Evolutionary conservation across 2,329 filamentous ascomycete species (phyloP).

Genomic region (Chaetomium sp.): DNA sequence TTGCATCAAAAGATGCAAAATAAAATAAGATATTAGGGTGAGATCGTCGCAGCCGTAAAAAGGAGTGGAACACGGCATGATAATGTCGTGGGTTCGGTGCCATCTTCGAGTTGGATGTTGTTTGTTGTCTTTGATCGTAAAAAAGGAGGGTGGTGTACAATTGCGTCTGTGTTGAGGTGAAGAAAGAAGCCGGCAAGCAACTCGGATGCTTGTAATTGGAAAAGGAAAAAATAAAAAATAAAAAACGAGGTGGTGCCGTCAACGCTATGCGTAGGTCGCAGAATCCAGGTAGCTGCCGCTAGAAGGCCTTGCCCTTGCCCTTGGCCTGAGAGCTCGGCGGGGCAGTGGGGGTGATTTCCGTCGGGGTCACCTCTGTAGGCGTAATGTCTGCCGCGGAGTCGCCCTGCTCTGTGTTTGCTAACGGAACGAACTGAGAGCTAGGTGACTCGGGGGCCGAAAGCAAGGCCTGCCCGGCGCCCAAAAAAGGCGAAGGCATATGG

Average conservation of each 20-base stretch:
- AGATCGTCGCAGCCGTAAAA: constrained; percentile 29
- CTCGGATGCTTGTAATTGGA: constrained; percentile 22
- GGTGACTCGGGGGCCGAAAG: constrained; percentile 42
- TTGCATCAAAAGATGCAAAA: constrained; percentile 18
- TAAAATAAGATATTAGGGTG: constrained; percentile 12
- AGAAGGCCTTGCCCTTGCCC: constrained; percentile 23
- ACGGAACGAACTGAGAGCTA: constrained; percentile 29
- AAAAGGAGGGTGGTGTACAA: constrained; percentile 30
- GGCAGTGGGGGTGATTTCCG: constrained; percentile 23
- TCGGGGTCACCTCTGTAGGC: neutral
- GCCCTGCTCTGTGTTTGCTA: constrained; percentile 32
- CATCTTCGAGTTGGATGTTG: neutral
- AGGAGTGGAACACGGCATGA: constrained; percentile 30
- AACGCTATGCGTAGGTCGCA: constrained; percentile 1
- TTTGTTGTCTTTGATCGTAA: constrained; percentile 19
- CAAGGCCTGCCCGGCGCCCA: constrained; percentile 38
- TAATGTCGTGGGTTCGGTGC: constrained; percentile 21
- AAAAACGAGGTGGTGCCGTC: constrained; percentile 14
- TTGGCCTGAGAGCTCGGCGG: constrained; percentile 31
- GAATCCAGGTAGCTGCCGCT: constrained; percentile 18
- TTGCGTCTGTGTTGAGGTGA: constrained; percentile 30
- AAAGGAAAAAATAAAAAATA: constrained; percentile 21
- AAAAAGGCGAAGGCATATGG: constrained; percentile 39
- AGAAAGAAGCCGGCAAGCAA: constrained; percentile 22
- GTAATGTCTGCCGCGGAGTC: constrained; percentile 30